A percentile compares a stretch with the other conserved stretches of the same genome.
Evolutionary conservation across 176 grass and related monocot genomes (phyloP).

Genomic region (Cymbopogon citratus): DNA sequence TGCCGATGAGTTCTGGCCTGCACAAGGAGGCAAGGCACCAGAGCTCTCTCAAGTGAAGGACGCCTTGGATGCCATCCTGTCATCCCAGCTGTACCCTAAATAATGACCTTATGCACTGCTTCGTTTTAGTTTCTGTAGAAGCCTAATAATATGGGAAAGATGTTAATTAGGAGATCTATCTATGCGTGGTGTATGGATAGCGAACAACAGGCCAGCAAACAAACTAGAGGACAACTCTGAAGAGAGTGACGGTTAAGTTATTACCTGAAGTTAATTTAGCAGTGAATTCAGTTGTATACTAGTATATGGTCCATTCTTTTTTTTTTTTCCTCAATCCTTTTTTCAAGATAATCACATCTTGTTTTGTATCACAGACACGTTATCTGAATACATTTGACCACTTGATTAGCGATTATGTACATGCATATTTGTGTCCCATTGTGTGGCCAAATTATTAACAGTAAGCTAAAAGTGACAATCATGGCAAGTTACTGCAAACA

Average conservation of each 20-base stretch:
- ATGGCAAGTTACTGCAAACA: neutral
- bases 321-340: slow-evolving; percentile 14
- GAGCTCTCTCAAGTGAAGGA: slow-evolving; percentile 87
- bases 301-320: neutral
- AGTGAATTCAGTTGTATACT: neutral
- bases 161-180: neutral
- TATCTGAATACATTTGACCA: neutral
- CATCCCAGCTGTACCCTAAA: slow-evolving; percentile 41
- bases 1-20: slow-evolving; percentile 93
- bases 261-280: neutral
- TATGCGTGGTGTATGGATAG: neutral
- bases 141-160: neutral
- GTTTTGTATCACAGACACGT: neutral
- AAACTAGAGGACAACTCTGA: slow-evolving; percentile 14
- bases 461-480: neutral
- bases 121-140: slow-evolving; percentile 13
- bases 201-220: neutral
- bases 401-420: neutral
- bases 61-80: slow-evolving; percentile 73
- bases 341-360: slow-evolving; percentile 28
- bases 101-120: neutral
- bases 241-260: neutral
- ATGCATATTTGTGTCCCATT: neutral
- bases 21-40: slow-evolving; percentile 79
- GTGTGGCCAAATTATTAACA: neutral